phyloP scores from a whole-genome alignment of 2,329 filamentous ascomycete genomes.

The Pseudogymnoascus sp. region DNA sequence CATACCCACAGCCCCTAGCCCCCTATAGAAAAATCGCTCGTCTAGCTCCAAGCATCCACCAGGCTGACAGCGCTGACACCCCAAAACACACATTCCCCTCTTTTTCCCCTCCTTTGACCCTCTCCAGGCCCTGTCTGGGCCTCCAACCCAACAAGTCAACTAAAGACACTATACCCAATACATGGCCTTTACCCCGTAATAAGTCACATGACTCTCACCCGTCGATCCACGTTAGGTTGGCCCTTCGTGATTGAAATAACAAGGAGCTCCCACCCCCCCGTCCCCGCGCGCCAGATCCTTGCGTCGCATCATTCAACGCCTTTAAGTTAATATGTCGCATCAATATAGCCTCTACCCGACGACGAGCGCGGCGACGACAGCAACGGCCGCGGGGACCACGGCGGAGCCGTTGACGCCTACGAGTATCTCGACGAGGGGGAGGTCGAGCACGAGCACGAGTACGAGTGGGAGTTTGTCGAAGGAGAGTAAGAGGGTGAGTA shows the following conservation, averaged over 20 bases:
- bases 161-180: not conserved
- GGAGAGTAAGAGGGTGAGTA: not conserved
- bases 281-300: not conserved
- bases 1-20: not conserved
- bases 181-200: not conserved
- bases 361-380: too few relatives aligned
- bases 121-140: not conserved
- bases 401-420: not conserved
- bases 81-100: not conserved
- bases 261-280: not conserved
- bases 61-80: not conserved
- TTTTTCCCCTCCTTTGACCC: not conserved
- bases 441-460: not conserved
- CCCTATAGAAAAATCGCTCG: not conserved
- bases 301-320: not conserved
- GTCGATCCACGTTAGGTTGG: too few relatives aligned
- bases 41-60: not conserved
- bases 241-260: not conserved
- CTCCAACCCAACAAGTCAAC: not conserved
- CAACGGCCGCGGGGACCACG: not conserved
- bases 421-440: not conserved
- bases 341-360: not conserved
- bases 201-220: not conserved
- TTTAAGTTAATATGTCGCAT: not conserved
- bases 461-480: not conserved